Conservation (phyloP, 768 basidiomycete genomes). For the Cystofilobasidium bisporidii region DNA sequence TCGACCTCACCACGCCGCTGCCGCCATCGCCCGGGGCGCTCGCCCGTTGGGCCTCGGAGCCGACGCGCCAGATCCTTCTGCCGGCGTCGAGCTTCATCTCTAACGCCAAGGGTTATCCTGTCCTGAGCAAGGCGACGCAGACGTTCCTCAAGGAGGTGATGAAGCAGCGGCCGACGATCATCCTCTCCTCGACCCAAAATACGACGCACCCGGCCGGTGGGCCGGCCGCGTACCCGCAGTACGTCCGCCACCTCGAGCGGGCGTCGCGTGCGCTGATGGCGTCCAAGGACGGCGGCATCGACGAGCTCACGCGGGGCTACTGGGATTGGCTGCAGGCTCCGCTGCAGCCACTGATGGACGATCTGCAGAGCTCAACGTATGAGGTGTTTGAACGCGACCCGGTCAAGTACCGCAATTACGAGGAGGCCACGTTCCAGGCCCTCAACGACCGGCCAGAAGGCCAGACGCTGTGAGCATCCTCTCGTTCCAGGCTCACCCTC, state of each 20-base stretch:
- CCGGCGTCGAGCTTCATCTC: conserved; percentile 87
- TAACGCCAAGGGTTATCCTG: conserved; percentile 92
- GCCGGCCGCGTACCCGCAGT: conserved; percentile 79
- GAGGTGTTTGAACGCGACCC: conserved; percentile 98
- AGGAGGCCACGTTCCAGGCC: conserved; percentile 81
- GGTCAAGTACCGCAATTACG: conserved; percentile 89
- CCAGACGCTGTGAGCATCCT: conserved; percentile 52
- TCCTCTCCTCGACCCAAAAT: conserved; percentile 60
- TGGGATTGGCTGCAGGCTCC: conserved; percentile 93
- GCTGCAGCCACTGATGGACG: conserved; percentile 94
- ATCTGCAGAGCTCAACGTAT: conserved; percentile 87
- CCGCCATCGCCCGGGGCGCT: conserved; percentile 67
- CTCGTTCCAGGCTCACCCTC: too few relatives aligned
- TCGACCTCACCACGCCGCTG: conserved; percentile 81
- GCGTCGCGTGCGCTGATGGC: conserved; percentile 28
- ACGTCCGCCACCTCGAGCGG: conserved; percentile 44
- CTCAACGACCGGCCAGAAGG: conserved; percentile 59
- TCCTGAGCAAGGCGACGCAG: conserved; percentile 86
- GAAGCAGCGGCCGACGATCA: conserved; percentile 79
- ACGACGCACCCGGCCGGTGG: conserved; percentile 70
- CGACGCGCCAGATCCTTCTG: conserved; percentile 76
- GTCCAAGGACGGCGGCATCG: conserved; percentile 49
- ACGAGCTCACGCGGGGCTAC: conserved; percentile 84
- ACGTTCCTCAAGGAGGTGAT: conserved; percentile 80
- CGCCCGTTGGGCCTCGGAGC: conserved; percentile 84